A percentile compares a stretch with the other conserved stretches of the same genome.
Evolutionary conservation across 1,284 basidiomycete species (phyloP).

Genomic region (Pascua guehoae): DNA sequence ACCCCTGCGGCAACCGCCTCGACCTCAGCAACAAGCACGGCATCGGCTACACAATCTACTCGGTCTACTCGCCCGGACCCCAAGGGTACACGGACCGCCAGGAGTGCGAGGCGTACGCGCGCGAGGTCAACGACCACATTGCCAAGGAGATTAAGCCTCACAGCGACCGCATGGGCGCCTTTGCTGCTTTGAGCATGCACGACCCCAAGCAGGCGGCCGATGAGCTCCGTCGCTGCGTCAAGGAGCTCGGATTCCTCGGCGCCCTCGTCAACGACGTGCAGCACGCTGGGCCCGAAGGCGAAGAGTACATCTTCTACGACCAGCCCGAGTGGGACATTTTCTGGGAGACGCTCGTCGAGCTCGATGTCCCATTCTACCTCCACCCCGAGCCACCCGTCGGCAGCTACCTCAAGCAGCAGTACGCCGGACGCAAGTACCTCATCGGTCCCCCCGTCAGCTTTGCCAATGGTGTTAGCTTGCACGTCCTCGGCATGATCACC

Average conservation of each 20-base stretch:
- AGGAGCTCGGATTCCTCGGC: slow-evolving; percentile 32
- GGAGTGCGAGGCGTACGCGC: slow-evolving; percentile 20
- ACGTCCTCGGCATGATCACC: slow-evolving; percentile 42
- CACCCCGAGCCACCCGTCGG: slow-evolving; percentile 45
- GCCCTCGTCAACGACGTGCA: slow-evolving; percentile 33
- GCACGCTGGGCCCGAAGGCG: slow-evolving; percentile 25
- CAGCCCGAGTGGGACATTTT: slow-evolving; percentile 33
- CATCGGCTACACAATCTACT: slow-evolving; percentile 24
- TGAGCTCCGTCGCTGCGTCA: slow-evolving; percentile 38
- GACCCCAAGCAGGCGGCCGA: slow-evolving; percentile 38
- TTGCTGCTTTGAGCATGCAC: slow-evolving; percentile 44
- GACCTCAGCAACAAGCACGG: slow-evolving; percentile 23
- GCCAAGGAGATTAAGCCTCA: slow-evolving; percentile 32
- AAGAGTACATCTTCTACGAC: slow-evolving; percentile 30
- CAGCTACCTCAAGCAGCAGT: slow-evolving; percentile 34
- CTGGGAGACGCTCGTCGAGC: slow-evolving; percentile 40
- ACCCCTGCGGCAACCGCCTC: slow-evolving; percentile 23
- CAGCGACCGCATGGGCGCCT: slow-evolving; percentile 39
- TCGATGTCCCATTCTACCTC: slow-evolving; percentile 44
- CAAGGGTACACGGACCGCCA: slow-evolving; percentile 17
- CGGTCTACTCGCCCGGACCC: slow-evolving; percentile 19
- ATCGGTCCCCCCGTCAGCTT: slow-evolving; percentile 41
- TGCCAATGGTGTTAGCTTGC: slow-evolving; percentile 42
- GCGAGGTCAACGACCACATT: slow-evolving; percentile 20
- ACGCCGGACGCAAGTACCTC: slow-evolving; percentile 38